These are phyloP conservation scores for Colletotrichum sansevieriae DNA, from an alignment of 2,329 filamentous ascomycete species.

Conservation along the genomic window DNA sequence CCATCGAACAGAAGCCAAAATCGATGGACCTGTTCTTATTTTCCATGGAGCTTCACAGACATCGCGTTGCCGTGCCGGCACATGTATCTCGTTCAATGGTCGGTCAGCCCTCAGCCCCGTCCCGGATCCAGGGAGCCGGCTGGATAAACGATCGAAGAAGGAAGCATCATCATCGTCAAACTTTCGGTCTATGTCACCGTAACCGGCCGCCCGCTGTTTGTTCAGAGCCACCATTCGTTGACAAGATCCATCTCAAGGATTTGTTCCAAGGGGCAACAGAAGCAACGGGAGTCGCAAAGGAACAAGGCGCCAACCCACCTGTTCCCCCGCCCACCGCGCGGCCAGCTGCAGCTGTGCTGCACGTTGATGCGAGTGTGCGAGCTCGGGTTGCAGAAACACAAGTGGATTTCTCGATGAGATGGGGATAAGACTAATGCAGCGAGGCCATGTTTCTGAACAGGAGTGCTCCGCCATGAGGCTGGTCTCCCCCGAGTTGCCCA, in stretches of 20 bases:
- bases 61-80: constrained; percentile 2
- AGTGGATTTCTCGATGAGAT: constrained; percentile 24
- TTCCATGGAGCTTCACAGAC: constrained; percentile 14
- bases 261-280: constrained; percentile 40
- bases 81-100: constrained; percentile 32
- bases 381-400: constrained; percentile 23
- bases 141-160: constrained; percentile 24
- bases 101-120: constrained; percentile 5
- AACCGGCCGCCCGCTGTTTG: constrained; percentile 32
- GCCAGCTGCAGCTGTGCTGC: constrained; percentile 35
- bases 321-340: constrained; percentile 35
- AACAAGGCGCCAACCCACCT: constrained; percentile 23
- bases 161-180: constrained; percentile 8
- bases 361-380: constrained; percentile 28
- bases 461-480: constrained; percentile 31
- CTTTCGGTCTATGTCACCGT: constrained; percentile 9
- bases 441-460: constrained; percentile 33
- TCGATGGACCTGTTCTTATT: constrained; percentile 17
- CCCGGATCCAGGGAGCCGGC: constrained; percentile 8
- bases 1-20: constrained; percentile 23
- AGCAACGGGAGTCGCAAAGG: constrained; percentile 20
- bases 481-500: constrained; percentile 4
- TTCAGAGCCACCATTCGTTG: not conserved
- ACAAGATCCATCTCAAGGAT: constrained; percentile 5
- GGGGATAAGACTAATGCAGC: constrained; percentile 24